Evolutionary conservation across 139 green algal species (phyloP).

Genomic region (Gonium pectorale): DNA sequence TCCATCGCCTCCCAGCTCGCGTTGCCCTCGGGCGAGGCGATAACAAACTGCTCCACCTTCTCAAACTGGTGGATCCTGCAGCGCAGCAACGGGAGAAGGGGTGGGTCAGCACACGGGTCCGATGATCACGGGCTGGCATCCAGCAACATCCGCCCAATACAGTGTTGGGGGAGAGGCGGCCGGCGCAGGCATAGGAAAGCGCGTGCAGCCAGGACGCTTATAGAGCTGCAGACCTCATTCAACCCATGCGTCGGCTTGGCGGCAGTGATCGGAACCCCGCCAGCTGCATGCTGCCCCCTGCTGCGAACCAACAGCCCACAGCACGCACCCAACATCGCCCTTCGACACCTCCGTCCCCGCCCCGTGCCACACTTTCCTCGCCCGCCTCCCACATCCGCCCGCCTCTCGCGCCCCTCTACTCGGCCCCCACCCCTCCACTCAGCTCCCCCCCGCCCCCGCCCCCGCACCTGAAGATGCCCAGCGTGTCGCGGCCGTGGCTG

Average conservation of each 20-base stretch:
- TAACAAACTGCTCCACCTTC: slow-evolving; percentile 99
- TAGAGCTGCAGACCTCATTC: no score
- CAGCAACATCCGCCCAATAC: no score
- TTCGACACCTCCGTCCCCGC: not conserved
- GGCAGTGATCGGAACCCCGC: no score
- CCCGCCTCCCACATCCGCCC: not conserved
- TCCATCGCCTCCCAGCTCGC: slow-evolving; percentile 94
- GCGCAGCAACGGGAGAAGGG: not conserved
- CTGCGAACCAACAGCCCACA: no score
- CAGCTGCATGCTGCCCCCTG: no score
- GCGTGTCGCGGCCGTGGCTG: slow-evolving; percentile 90
- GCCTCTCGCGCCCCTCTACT: not conserved
- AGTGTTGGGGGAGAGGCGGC: no score
- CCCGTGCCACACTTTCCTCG: not conserved
- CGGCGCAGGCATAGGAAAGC: no score
- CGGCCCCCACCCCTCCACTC: not conserved
- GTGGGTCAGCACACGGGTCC: not conserved
- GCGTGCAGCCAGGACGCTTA: no score
- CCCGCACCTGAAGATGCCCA: slow-evolving; percentile 77
- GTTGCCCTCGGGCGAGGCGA: slow-evolving; percentile 87
- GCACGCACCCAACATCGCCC: no score
- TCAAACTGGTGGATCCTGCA: slow-evolving; percentile 96
- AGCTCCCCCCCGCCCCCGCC: not conserved
- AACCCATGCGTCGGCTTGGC: no score
- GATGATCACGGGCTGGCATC: no score